Base-by-base conservation (phyloP, 176 grass and related monocot genomes). In the Musa acuminata region DNA sequence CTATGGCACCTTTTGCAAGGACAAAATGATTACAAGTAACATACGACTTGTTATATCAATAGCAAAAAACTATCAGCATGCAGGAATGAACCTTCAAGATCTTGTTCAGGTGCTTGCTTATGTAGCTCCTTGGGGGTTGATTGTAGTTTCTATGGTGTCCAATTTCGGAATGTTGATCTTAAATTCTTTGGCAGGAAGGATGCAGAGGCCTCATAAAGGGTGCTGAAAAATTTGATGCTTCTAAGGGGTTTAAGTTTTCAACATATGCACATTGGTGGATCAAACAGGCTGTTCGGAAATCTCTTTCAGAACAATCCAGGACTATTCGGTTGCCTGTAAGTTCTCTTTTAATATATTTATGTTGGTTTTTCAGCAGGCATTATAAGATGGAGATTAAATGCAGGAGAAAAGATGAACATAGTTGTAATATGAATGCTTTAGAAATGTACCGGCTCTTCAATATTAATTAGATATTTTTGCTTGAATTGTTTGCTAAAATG, bases 251-350 rank as follows among this genome's bases (percentile, higher is more conserved):
- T 76, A 93, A 92, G 55, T 98, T 93, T 64, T 98, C 95, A 13
- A 98, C 95, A 13, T 98, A 98, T 82, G 87, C 88, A 52, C 88
- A 93, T 74, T 93, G 95, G 90, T 98, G 90, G 90, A 98, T 93
- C 64, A 98, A 87, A 70, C 95, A 98, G 82, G 79, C 90, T 76
- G 89, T 98, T 64, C 82, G 90, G 62, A 98, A 83, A 49, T 93
- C 80, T 62, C 88, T 93, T 29, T 82, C 87, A 19, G 88, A 90
- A 67, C 82, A 88, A 68, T 87, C 90, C 11, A 85, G 87, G 13
- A 84, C 89, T 58, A 93, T 98, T 76, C 85, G 91, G 1, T 70
- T 98, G 79, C 94, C 94, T 22, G 94, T 98, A 89, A 57, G 80
- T 71, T 27, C 23, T 67, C n/a, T 27, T 13, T 35, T n/a, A n/a